phyloP scores from a whole-genome alignment of 495 filamentous ascomycete species.

The Trichoderma virens region DNA sequence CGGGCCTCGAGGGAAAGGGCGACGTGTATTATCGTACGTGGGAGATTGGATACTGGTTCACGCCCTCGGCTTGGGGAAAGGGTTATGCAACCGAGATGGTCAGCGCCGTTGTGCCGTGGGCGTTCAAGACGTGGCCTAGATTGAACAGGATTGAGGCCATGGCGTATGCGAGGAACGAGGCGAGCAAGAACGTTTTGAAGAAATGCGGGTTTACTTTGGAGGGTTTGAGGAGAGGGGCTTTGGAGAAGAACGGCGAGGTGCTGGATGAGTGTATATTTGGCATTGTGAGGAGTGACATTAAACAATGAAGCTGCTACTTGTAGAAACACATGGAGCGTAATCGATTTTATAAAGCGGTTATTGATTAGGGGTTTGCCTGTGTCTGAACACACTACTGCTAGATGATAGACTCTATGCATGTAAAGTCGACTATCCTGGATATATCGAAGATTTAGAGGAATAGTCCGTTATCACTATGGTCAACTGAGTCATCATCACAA shows the following conservation, averaged over 20 bases:
- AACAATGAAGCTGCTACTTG: not conserved
- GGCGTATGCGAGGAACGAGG: slow-evolving; percentile 25
- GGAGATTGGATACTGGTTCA: slow-evolving; percentile 35
- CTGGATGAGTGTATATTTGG: slow-evolving; percentile 25
- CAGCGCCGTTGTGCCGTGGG: slow-evolving; percentile 23
- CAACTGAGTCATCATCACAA: too few relatives aligned
- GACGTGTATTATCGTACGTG: slow-evolving; percentile 28
- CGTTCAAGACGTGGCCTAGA: slow-evolving; percentile 23
- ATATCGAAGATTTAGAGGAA: too few relatives aligned
- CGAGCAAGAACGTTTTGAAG: slow-evolving; percentile 26
- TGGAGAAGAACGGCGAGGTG: slow-evolving; percentile 26
- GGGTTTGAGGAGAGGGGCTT: slow-evolving; percentile 28
- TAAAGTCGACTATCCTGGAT: too few relatives aligned
- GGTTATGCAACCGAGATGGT: slow-evolving; percentile 27
- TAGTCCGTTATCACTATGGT: too few relatives aligned
- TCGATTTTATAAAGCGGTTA: too few relatives aligned
- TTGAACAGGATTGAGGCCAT: slow-evolving; percentile 28
- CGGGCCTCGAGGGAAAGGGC: slow-evolving; percentile 22
- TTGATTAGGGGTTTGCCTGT: too few relatives aligned
- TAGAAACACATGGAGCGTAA: too few relatives aligned
- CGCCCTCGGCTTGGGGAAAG: slow-evolving; percentile 28
- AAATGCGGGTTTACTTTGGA: slow-evolving; percentile 31
- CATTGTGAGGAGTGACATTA: slow-evolving; percentile 28
- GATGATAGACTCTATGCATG: too few relatives aligned
- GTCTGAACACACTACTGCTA: too few relatives aligned